Base-by-base conservation (phyloP, 2,329 filamentous ascomycete species). In the Trichoderma afroharzianum region DNA sequence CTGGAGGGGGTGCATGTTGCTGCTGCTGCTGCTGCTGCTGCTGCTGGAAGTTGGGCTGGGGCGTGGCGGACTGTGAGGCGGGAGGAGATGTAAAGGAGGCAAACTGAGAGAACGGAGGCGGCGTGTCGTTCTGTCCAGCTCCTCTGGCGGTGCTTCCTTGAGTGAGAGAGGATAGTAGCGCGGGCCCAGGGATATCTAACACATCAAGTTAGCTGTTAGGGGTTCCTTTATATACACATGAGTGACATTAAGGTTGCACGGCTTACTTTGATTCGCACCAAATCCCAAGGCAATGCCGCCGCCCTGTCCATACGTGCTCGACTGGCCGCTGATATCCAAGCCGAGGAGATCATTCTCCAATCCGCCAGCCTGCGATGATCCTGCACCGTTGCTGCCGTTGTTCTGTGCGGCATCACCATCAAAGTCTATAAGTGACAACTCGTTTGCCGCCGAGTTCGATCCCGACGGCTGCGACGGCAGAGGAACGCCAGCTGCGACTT, bases 381-480 rank as follows among this genome's bases (percentile, higher is more conserved):
- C 75, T 18, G 80, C 76, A 7, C 85, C 84, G 70, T 84, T 85
- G 53, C 87, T 76, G 8, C 85, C 84, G 70, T 84, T 85, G 53
- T 87, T 83, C 50, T 91, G 90, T 18, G 89, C 75, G 8, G 90
- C 78, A 61, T 90, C 88, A 5, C 81, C 91, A 72, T 92, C 93
- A 77, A 99, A 95, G 79, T 99, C 96, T 78, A 99, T 99, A 74
- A 99, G 83, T 6, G 96, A 98, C 26, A 98, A 83, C 80, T 98
- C 95, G 77, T 94, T 87, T 5, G 83, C 82, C 8, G 86, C 82
- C 12, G 74, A 77, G 9, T 75, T 72, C 15, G 76, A 91, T 88
- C 83, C 91, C 88, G 76, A 87, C 85, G 61, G 91, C 86, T 74
- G 88, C 87, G 72, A 79, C 3, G 79, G 76, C 26, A 79, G 74